Percentiles rank a stretch among this genome's conserved stretches.
Conservation (phyloP, 148 eudicot species). For the Rhododendron vialii region DNA sequence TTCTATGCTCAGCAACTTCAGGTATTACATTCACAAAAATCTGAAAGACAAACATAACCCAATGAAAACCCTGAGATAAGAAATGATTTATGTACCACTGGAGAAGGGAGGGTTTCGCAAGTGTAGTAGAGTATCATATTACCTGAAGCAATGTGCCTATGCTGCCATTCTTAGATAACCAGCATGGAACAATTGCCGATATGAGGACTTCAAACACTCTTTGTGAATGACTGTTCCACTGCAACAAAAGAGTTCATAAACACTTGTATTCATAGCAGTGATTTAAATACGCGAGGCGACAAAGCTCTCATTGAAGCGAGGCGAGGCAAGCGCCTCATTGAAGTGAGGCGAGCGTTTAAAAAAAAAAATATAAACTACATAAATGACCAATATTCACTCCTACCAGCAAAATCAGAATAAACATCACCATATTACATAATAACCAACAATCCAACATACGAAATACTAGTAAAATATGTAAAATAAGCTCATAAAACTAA, state of each 20-base stretch:
- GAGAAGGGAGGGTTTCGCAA: not conserved
- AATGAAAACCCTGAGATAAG: not conserved
- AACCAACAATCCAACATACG: too few species aligned
- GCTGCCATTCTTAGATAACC: constrained; percentile 54
- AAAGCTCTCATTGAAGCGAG: too few species aligned
- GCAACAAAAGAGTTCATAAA: constrained; percentile 16
- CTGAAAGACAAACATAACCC: constrained; percentile 25
- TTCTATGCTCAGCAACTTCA: constrained; percentile 69
- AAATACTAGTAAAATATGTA: too few species aligned
- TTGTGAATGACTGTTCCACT: constrained; percentile 71
- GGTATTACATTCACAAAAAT: constrained; percentile 66
- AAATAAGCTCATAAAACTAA: too few species aligned
- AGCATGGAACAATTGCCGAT: constrained; percentile 77
- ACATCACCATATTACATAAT: too few species aligned
- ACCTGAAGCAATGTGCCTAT: constrained; percentile 64
- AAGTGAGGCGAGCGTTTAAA: too few species aligned
- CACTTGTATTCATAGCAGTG: too few species aligned
- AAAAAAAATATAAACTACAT: too few species aligned
- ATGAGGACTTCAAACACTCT: constrained; percentile 75
- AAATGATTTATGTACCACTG: not conserved
- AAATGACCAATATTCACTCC: too few species aligned
- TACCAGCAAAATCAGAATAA: too few species aligned
- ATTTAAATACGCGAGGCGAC: too few species aligned
- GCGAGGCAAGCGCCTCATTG: too few species aligned
- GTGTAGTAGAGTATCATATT: constrained; percentile 1